Conservation (phyloP, 176 grass and related monocot species). For the Ensete glaucum region DNA sequence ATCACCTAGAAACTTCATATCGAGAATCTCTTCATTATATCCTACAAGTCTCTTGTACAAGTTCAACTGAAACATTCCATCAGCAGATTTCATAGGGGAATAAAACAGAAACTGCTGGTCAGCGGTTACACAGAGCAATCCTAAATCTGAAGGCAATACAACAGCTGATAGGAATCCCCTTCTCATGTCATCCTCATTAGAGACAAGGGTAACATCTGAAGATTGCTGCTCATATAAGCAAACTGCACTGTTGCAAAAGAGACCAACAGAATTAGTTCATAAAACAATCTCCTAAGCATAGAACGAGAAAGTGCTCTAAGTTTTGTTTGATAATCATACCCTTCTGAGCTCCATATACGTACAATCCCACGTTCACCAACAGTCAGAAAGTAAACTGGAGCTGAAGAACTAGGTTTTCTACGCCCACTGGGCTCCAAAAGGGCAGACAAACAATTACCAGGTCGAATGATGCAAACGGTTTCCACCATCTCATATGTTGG, state of each 20-base stretch:
- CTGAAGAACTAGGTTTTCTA: constrained; percentile 20
- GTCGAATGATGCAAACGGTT: constrained; percentile 61
- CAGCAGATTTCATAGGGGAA: constrained; percentile 34
- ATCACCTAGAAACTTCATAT: constrained; percentile 81
- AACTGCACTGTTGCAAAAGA: constrained; percentile 36
- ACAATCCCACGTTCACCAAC: constrained; percentile 82
- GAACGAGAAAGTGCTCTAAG: constrained; percentile 1
- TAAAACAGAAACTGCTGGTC: constrained; percentile 97
- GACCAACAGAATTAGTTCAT: constrained; percentile 4
- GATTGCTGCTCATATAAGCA: constrained; percentile 70
- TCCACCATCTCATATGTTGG: constrained; percentile 88
- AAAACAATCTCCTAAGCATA: background rate
- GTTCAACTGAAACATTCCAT: constrained; percentile 45
- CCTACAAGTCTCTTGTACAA: constrained; percentile 71
- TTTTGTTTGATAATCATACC: constrained; percentile 26
- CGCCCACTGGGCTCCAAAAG: constrained; percentile 31
- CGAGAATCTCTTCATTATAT: constrained; percentile 94
- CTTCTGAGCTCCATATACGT: constrained; percentile 77
- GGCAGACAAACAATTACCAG: constrained; percentile 37
- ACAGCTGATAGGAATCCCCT: constrained; percentile 76
- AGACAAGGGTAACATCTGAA: constrained; percentile 65
- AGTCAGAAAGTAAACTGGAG: constrained; percentile 55
- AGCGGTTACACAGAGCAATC: constrained; percentile 71
- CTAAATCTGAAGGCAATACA: constrained; percentile 52
- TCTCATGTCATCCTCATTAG: constrained; percentile 61